Evolutionary conservation across 257 asterid species (phyloP), one percentile per base, ranked within the genome.

Genomic region (Buddleja alternifolia): DNA sequence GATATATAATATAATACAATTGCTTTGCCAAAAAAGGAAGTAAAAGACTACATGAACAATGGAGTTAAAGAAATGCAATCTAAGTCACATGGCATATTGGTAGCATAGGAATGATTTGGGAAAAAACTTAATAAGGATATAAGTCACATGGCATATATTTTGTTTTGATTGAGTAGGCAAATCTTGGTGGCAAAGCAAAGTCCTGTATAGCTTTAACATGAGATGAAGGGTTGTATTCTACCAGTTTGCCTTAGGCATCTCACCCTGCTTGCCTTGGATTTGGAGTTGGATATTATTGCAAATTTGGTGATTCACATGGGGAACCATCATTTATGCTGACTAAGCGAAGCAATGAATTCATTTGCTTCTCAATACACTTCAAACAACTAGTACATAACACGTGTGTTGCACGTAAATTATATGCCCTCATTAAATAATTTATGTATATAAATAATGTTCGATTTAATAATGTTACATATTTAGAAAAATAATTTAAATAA

Each of bases 261-360:
- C 15, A 23, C 3, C 6, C 11, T 44, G n/a, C n/a, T n/a, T n/a
- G n/a, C n/a, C n/a, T n/a, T n/a, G n/a, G n/a, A n/a, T n/a, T n/a
- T n/a, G n/a, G n/a, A n/a, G n/a, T n/a, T 29, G 8, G 32, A 12
- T 37, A 57, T 72, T 71, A 72, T 64, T 44, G 37, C 29, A 15
- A 25, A 54, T 75, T 45, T 75, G 72, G 79, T 69, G 75, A 46
- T 21, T 62, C 71, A 62, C 71, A 46, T 63, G 67, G 68, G n/a
- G 46, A 10, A 69, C 54, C 75, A 68, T 69, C 75, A 75, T 69
- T 61, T 54, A 15, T 20, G 46, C 39, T 29, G 40, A 36, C 68
- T 6, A 32, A 42, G 34, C 32, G 25, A 63, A 54, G 77, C 77
- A 66, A 73, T 63, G 6, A 40, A 36, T 6, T 17, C 19, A 20